These are phyloP conservation scores for Mycena venus DNA, from an alignment of 768 basidiomycete genomes.

Conservation along the genomic window DNA sequence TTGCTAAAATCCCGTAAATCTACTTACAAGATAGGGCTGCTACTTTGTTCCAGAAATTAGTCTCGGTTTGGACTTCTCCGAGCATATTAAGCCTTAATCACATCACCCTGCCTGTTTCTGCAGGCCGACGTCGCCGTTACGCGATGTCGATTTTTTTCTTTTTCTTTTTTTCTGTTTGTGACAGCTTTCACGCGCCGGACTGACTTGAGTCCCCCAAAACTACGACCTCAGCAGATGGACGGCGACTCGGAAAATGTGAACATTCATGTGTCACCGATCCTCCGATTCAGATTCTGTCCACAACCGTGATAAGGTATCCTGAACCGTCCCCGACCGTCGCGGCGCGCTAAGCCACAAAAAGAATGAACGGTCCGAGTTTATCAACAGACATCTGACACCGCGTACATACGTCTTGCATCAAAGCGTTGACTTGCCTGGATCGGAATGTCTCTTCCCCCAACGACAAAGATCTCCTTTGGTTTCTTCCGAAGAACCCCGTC, in stretches of 20 bases:
- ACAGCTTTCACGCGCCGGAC: slow-evolving; percentile 20
- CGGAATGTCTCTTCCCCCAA: slow-evolving; percentile 49
- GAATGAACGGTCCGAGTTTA: slow-evolving; percentile 17
- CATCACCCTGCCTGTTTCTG: slow-evolving; percentile 6
- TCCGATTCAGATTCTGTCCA: slow-evolving; percentile 27
- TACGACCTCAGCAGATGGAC: background rate
- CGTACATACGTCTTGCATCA: slow-evolving; percentile 25
- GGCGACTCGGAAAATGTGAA: background rate
- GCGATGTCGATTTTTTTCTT: slow-evolving; percentile 26
- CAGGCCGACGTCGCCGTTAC: slow-evolving; percentile 19
- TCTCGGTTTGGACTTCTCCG: slow-evolving; percentile 18
- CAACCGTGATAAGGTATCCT: background rate
- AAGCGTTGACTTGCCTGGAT: slow-evolving; percentile 32
- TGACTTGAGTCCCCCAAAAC: background rate
- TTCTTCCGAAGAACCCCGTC: slow-evolving; percentile 49
- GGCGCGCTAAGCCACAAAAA: slow-evolving; percentile 16
- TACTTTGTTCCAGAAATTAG: slow-evolving; percentile 15
- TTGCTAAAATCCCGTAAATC: background rate
- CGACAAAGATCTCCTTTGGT: slow-evolving; percentile 29
- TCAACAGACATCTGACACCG: slow-evolving; percentile 36
- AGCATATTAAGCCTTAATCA: slow-evolving; percentile 19
- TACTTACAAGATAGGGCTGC: background rate
- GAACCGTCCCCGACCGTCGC: slow-evolving; percentile 8
- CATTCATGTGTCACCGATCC: background rate
- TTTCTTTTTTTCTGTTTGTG: too few species aligned